A percentile compares a stretch with the other conserved stretches of the same genome.
phyloP scores from a whole-genome alignment of 2,329 filamentous ascomycete genomes.

The Aspergillus fumigatus region DNA sequence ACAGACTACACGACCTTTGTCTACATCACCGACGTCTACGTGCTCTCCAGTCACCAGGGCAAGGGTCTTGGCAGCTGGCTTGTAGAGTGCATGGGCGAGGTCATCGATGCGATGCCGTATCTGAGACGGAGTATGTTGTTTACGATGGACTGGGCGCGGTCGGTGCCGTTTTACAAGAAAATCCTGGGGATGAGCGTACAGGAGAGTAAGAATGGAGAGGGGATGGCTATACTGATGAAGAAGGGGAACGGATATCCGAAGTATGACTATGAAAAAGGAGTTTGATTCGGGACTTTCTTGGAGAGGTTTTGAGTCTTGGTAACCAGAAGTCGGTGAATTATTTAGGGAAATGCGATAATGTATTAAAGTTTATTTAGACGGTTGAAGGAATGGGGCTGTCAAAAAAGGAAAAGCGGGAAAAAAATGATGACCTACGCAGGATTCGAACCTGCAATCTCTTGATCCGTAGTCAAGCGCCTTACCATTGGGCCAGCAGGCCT shows the following conservation, averaged over 20 bases:
- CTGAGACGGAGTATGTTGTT: constrained; percentile 56
- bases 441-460: constrained; percentile 49
- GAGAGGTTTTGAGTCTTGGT: too few species aligned
- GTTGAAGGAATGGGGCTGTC: background rate
- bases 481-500: constrained; percentile 39
- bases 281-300: background rate
- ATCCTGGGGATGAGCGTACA: constrained; percentile 21
- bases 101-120: constrained; percentile 52
- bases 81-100: constrained; percentile 56
- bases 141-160: constrained; percentile 15
- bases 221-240: constrained; percentile 2
- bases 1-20: constrained; percentile 67
- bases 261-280: background rate
- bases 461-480: constrained; percentile 52
- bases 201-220: constrained; percentile 11
- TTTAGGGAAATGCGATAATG: background rate
- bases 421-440: constrained; percentile 31
- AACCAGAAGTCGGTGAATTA: too few species aligned
- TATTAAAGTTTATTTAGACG: background rate
- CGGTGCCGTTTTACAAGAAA: constrained; percentile 17
- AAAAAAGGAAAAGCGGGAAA: background rate
- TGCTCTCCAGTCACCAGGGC: constrained; percentile 56
- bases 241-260: background rate
- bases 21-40: constrained; percentile 66
- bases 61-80: constrained; percentile 63